A percentile compares a stretch with the other conserved stretches of the same genome.
Evolutionary conservation across 352 stramenopile genomes (phyloP).

Genomic region (Pythium aphanidermatum): DNA sequence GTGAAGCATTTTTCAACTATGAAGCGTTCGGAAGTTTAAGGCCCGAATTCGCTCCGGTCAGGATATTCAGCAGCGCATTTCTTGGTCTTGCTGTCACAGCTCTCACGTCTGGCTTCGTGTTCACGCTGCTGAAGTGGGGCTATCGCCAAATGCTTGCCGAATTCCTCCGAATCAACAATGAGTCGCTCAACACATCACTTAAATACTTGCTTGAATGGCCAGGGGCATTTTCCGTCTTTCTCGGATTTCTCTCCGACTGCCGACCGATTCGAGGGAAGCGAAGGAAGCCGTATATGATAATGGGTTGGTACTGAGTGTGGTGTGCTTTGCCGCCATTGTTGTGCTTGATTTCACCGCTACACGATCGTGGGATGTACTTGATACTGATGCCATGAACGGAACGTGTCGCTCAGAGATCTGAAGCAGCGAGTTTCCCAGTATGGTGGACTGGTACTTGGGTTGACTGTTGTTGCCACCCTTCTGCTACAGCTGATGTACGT

Average conservation of each 20-base stretch:
- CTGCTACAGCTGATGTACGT: slow-evolving; percentile 37
- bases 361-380: slow-evolving; percentile 4
- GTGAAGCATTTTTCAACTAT: slow-evolving; percentile 64
- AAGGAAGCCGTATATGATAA: slow-evolving; percentile 88
- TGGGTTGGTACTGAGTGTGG: slow-evolving; percentile 29
- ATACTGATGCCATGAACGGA: background rate
- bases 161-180: slow-evolving; percentile 24
- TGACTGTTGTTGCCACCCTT: slow-evolving; percentile 28
- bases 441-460: slow-evolving; percentile 2
- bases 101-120: slow-evolving; percentile 20
- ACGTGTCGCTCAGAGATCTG: background rate
- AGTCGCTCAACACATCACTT: slow-evolving; percentile 26
- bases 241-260: slow-evolving; percentile 85
- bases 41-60: slow-evolving; percentile 28
- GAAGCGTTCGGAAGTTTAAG: slow-evolving; percentile 51
- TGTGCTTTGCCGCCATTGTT: slow-evolving; percentile 5
- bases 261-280: slow-evolving; percentile 83
- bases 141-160: slow-evolving; percentile 41
- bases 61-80: slow-evolving; percentile 30
- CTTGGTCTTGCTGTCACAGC: slow-evolving; percentile 33
- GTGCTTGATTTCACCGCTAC: slow-evolving; percentile 7
- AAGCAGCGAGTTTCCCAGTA: background rate
- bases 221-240: slow-evolving; percentile 66
- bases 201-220: slow-evolving; percentile 52
- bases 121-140: slow-evolving; percentile 26